Base-by-base conservation (phyloP, 2,329 filamentous ascomycete genomes). In the Ambrosiella cleistominuta region DNA sequence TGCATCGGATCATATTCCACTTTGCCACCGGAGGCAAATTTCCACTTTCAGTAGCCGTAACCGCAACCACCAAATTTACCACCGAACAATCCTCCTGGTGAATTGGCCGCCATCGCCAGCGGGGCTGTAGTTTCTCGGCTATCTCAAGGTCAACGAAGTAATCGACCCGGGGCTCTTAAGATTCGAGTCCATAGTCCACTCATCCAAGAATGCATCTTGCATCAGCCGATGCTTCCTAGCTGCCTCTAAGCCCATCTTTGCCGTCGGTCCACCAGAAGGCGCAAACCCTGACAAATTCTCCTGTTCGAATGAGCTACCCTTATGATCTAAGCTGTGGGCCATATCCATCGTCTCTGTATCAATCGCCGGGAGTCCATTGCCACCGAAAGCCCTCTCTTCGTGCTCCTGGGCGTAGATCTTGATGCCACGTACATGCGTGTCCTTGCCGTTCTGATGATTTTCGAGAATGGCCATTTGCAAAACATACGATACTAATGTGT, bases 391-490 rank as follows among this genome's bases (percentile, higher is more conserved):
- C 13, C 56, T 57, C 50, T 60, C 56, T 45, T 79, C 77, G 36
- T 73, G 71, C 61, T 79, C 76, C 15, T 79, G 71, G 1, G 79
- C 79, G 63, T 81, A 98, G 8, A 97, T 85, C 72, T 95, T 94
- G 69, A 98, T 79, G 1, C 89, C 91, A 13, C 93, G 79, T 27
- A 98, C 78, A 74, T 98, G 93, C n/a, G 93, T 98, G 68, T 98
- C 93, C 69, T 98, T 98, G 63, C 93, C 93, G 68, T 98, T 98
- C 71, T 98, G 93, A 69, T 98, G 93, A 67, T 98, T 98, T 72
- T 97, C 93, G 56, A 91, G 79, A 54, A 98, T 84, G 63, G 86
- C 83, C 66, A 97, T 83, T 69, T 97, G 90, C 36, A 98, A 77
- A 37, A 97, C 81, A 72, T 91, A 95, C 13, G 87, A 89, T 61